Evolutionary conservation across 306 rosid genomes (phyloP), one percentile per base, ranked within the genome.

Genomic region (Vigna reflexopilosa): DNA sequence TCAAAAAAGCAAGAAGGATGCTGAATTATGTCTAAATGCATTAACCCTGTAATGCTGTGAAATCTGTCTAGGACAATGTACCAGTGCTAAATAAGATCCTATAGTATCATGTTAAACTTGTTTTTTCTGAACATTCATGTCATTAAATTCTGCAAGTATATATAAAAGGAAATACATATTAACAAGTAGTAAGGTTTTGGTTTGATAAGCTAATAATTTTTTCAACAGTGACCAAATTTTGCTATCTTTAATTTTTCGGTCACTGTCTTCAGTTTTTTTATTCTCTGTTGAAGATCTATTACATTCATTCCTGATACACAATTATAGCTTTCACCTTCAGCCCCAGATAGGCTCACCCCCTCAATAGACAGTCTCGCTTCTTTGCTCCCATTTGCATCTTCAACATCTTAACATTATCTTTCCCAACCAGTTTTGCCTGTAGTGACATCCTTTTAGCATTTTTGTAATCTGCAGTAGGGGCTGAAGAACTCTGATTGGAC

Each of bases 401-500:
- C 73, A 49, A 19, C 12, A 24, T 55, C 75, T 49, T 78, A 72
- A 17, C 9, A 14, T 1, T 15, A 50, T 54, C 49, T 15, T 32
- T 61, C 14, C 16, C 48, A 32, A 49, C 67, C 2, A 58, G 4
- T 20, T 57, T 67, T 38, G 19, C 54, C 49, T 12, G 19, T 63
- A 66, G 30, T 9, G 63, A 67, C 47, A 34, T 42, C 52, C 64
- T 44, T 26, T n/a, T 15, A 51, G 54, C 49, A 54, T 40, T 61
- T 78, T 49, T 73, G 57, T 47, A 47, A 24, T 32, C 73, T 48
- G 40, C 50, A 19, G 36, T 20, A 14, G 40, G 48, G 52, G 61
- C 47, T 58, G 76, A 19, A 78, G 76, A 83, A 45, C 63, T 40
- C 65, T 64, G 61, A 9, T 36, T 47, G n/a, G 78, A 77, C 61